Evolutionary conservation across 2,329 filamentous ascomycete genomes (phyloP).

Genomic region (Knufia fluminis): DNA sequence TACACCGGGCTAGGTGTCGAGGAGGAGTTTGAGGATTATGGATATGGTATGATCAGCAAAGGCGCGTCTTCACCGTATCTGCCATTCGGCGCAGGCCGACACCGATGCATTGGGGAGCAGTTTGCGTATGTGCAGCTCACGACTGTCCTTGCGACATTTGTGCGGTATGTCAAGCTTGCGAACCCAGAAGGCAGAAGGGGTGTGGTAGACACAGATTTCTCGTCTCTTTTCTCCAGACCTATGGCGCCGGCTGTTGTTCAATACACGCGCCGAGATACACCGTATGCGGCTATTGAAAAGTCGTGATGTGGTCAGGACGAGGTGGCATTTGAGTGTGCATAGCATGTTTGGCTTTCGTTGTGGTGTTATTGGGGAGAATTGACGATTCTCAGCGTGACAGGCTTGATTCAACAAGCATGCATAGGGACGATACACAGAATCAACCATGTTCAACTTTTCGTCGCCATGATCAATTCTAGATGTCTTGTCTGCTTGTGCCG

Average conservation of each 20-base stretch:
- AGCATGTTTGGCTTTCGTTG: not conserved
- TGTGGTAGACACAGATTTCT: constrained; percentile 60
- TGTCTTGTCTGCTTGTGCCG: too few species aligned
- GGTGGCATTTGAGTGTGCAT: not conserved
- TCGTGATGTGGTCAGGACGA: not conserved
- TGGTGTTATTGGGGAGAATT: not conserved
- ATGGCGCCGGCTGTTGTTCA: constrained; percentile 47
- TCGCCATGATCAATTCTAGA: too few species aligned
- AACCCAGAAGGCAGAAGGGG: constrained; percentile 62
- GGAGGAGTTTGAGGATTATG: constrained; percentile 78
- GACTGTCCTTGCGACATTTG: constrained; percentile 68
- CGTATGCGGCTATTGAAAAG: constrained; percentile 15
- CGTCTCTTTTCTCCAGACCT: constrained; percentile 59
- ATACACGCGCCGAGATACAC: constrained; percentile 2
- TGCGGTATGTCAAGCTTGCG: constrained; percentile 69
- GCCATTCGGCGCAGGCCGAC: constrained; percentile 84
- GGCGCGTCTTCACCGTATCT: constrained; percentile 83
- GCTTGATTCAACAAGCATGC: not conserved
- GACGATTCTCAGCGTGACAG: too few species aligned
- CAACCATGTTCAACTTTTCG: too few species aligned
- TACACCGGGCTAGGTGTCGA: constrained; percentile 38
- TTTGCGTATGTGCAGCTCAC: constrained; percentile 90
- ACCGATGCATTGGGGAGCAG: constrained; percentile 93
- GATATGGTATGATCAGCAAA: constrained; percentile 87
- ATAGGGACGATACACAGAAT: not conserved